Base-by-base conservation (phyloP, 805 yeast genomes). In the Myxozyma udenii region DNA sequence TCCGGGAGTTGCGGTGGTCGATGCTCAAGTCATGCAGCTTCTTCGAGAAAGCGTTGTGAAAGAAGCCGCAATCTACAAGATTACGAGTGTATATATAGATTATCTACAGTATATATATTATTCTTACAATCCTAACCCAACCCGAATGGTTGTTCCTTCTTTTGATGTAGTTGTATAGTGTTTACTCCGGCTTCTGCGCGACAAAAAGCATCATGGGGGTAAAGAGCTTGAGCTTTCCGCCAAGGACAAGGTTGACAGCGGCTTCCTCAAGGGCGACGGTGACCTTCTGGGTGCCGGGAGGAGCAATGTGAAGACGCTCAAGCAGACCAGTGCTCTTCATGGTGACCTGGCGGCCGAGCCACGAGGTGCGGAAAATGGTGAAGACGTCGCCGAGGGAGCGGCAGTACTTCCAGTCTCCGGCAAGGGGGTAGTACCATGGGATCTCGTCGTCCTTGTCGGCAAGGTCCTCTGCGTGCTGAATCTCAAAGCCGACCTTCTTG, bases 191-290 rank as follows among this genome's bases (percentile, higher is more conserved):
- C 75, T 91, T 91, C 74, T 80, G 84, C 63, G 80, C 89, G 61
- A 93, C 80, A 68, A 83, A 91, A 68, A 93, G 78, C 93, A 88
- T 86, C 98, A 93, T 93, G 65, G 98, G 98, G 37, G 98, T 91
- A 75, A 93, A 93, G 61, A 93, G 77, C 64, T 85, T 83, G 70
- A 84, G 32, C 53, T 78, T 78, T 69, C 96, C 98, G 71, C 98
- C 98, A 51, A 82, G 86, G 51, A 90, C 96, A 66, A 93, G 79
- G 70, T 89, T 90, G 55, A 91, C 83, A 50, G 98, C 98, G 56
- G 98, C 98, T 68, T 90, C 93, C 75, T 93, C 98, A 61, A 93
- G 79, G 26, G 98, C 98, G 57, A 72, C 78, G 38, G 98, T 88
- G 60, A 93, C 97, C 74, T 87, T 83, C 67, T 78, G 78, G 18